phyloP scores from a whole-genome alignment of 2,329 filamentous ascomycete genomes.

The Didymella pomorum region DNA sequence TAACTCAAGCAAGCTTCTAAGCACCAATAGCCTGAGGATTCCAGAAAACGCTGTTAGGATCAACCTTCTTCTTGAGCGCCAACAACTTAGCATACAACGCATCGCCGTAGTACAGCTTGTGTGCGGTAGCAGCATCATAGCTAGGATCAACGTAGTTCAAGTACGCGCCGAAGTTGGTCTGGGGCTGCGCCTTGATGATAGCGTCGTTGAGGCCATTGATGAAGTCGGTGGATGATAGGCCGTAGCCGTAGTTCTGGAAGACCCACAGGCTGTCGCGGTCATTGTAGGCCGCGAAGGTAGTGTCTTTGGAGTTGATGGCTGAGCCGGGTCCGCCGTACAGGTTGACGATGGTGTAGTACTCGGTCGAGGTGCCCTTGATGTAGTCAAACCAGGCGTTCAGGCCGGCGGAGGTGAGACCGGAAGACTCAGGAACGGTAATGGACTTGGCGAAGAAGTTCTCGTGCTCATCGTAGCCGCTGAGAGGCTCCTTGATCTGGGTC shows the following conservation, averaged over 20 bases:
- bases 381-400: conserved; percentile 44
- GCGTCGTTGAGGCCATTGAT: conserved; percentile 55
- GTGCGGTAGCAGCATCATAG: conserved; percentile 57
- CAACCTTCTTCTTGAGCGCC: conserved; percentile 52
- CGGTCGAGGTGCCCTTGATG: conserved; percentile 33
- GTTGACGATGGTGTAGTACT: conserved; percentile 51
- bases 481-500: conserved; percentile 36
- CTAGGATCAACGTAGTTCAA: conserved; percentile 63
- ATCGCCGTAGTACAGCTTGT: conserved; percentile 59
- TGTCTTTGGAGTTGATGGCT: conserved; percentile 47
- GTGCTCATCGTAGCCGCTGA: conserved; percentile 49
- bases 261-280: conserved; percentile 51
- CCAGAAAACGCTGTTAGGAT: conserved; percentile 51
- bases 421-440: conserved; percentile 50
- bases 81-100: conserved; percentile 46
- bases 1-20: conserved; percentile 8
- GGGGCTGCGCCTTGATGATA: conserved; percentile 48
- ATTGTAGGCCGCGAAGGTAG: conserved; percentile 45
- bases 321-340: conserved; percentile 51
- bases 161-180: conserved; percentile 59
- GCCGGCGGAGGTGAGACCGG: conserved; percentile 39
- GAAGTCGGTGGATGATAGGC: conserved; percentile 41
- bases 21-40: conserved; percentile 50
- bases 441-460: conserved; percentile 54
- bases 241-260: conserved; percentile 49